Evolutionary conservation across 352 stramenopile species (phyloP).

Genomic region (Aphanomyces euteiches): DNA sequence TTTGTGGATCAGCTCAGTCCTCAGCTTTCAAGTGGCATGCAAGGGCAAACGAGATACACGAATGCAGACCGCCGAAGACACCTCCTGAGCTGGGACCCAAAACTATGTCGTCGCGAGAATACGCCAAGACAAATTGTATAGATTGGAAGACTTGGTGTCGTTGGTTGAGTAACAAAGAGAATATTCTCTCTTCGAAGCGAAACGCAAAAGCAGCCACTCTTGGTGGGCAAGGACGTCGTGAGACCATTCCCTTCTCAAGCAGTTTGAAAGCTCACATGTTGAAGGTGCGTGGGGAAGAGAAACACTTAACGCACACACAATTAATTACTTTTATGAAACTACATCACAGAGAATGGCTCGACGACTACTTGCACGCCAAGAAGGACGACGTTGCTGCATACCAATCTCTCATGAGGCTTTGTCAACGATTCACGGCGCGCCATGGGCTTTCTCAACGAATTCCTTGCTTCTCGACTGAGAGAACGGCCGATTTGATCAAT

Average conservation of each 20-base stretch:
- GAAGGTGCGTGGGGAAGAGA: slow-evolving; percentile 10
- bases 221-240: too few species aligned
- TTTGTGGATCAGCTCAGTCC: too few species aligned
- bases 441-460: not conserved
- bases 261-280: slow-evolving; percentile 15
- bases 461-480: not conserved
- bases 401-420: not conserved
- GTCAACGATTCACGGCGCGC: not conserved
- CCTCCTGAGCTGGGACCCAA: too few species aligned
- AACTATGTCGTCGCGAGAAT: too few species aligned
- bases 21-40: too few species aligned
- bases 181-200: too few species aligned
- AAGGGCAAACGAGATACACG: too few species aligned
- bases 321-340: slow-evolving; percentile 24
- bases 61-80: too few species aligned
- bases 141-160: too few species aligned
- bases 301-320: not conserved
- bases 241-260: not conserved
- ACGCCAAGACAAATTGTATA: too few species aligned
- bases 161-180: too few species aligned
- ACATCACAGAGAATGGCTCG: slow-evolving; percentile 5
- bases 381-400: not conserved
- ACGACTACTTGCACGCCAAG: slow-evolving; percentile 7
- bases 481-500: not conserved
- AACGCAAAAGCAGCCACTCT: too few species aligned